Conservation (phyloP, 257 asterid species). For the Solanum sitiens region DNA sequence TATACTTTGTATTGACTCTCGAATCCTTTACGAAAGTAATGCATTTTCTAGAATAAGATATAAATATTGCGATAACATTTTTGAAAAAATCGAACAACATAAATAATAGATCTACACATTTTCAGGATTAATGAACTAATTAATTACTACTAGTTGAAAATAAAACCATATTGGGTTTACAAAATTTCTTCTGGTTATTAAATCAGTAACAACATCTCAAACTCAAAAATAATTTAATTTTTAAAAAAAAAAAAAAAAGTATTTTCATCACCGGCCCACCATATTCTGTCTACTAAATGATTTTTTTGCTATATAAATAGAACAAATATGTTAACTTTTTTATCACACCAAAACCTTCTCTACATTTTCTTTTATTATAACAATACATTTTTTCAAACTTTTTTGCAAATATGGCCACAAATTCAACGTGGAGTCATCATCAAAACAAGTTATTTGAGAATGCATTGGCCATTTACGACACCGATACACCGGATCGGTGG, state of each 20-base stretch:
- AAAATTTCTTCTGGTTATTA: background rate
- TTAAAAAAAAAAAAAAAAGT: background rate
- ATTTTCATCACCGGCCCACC: conserved; percentile 10
- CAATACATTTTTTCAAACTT: too few relatives aligned
- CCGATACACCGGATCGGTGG: conserved; percentile 47
- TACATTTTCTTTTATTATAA: background rate
- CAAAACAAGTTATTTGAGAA: conserved; percentile 66
- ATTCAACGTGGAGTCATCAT: conserved; percentile 35
- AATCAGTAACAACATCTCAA: background rate
- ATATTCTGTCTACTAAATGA: background rate
- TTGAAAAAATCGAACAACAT: background rate
- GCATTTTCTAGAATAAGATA: background rate
- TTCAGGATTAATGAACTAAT: background rate
- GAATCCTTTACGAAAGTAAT: too few relatives aligned
- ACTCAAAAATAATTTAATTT: background rate
- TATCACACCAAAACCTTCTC: background rate
- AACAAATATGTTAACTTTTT: background rate
- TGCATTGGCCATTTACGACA: conserved; percentile 45
- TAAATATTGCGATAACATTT: background rate
- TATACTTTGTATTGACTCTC: background rate
- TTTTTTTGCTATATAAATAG: conserved; percentile 15
- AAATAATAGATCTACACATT: background rate
- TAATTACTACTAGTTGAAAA: background rate
- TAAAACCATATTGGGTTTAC: background rate
- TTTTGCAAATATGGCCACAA: conserved; percentile 3